Evolutionary conservation across 495 filamentous ascomycete genomes (phyloP), one percentile per base, ranked within the genome.

Genomic region (Aspergillus steynii): DNA sequence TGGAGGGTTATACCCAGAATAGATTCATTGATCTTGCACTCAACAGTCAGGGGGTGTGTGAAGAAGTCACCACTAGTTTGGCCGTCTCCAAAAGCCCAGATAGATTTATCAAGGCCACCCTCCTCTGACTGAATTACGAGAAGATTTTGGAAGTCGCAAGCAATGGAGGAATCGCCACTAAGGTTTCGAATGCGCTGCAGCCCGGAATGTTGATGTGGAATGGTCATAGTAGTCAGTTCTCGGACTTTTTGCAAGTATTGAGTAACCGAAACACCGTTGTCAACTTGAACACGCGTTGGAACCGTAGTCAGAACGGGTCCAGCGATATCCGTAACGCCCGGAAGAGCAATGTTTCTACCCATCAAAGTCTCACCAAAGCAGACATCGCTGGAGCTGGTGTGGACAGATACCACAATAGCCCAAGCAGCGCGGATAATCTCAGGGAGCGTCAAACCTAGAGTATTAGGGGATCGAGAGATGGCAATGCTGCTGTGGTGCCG

Each of bases 71-170:
- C 71, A 46, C 69, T 73, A 3, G 68, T 71, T 9, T 77, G 76
- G 7, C 80, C 77, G 3, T 83, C 77, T 71, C 85, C 55, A 67
- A 80, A 29, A 61, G 75, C 66, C 62, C 76, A 80, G 3, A 82
- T 68, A 0, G 76, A 68, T 14, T 62, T 66, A 51, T 75, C 60
- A 14, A 74, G 58, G 3, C 64, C 53, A 4, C 63, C 65, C 6
- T 74, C 71, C 0, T 65, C 73, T 0, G 80, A 70, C 55, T 88
- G 72, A 56, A 90, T 82, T 1, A 84, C 82, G 4, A 89, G 74
- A 7, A 89, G 64, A 64, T 83, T 89, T 55, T 85, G 80, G 70
- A 90, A 84, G 34, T 87, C 84, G 64, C 87, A 90, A 9, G 85
- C 88, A 58, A 63, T 50, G 6, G 73, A 63, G 0, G 73, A 65